Base-by-base conservation (phyloP, 495 filamentous ascomycete species). In the Neurospora hispaniola region DNA sequence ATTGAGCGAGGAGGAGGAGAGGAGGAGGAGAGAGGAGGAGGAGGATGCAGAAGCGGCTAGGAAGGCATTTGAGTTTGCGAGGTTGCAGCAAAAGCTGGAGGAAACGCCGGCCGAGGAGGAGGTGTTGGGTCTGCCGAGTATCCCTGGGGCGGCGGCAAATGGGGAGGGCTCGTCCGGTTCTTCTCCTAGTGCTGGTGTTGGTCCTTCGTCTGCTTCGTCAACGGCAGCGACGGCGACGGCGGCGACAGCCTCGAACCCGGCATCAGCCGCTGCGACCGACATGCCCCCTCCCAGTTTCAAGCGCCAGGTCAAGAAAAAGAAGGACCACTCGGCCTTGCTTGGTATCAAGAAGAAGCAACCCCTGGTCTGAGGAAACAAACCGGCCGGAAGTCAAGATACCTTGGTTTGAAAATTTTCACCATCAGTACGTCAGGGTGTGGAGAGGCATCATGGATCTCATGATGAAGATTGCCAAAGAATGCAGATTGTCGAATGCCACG, bases 271-370 rank as follows among this genome's bases (percentile, higher is more conserved):
- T 18, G 78, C 78, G 20, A 71, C 74, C 12, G 78, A 74, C 54
- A 75, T 86, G 72, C 86, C 90, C 18, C 83, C 89, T n/a, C 89
- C 91, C 14, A 89, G 85, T 4, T 96, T 97, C 80, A 92, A 92
- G 77, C 84, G 91, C 72, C 88, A 89, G 38, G 88, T 92, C 74
- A 96, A 94, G 85, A 90, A 92, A 80, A 97, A 95, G 81, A 95
- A 94, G 85, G 89, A 92, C 71, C 84, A 90, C 70, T 80, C 85
- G 11, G 90, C 90, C 41, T 81, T 89, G 39, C 78, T 97, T 74
- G 94, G 94, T 1, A 98, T 97, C 78, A 98, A 97, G 86, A 97
- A 94, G 87, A 97, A 96, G 84, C 83, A 88, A 23, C 80, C 82
- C 5, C 71, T 86, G 16, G 82, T 85, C 20, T 87, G 75, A 84